A percentile compares a stretch with the other conserved stretches of the same genome.
These are phyloP conservation scores for Ceratonia siliqua DNA, from an alignment of 306 rosid species.

Conservation along the genomic window DNA sequence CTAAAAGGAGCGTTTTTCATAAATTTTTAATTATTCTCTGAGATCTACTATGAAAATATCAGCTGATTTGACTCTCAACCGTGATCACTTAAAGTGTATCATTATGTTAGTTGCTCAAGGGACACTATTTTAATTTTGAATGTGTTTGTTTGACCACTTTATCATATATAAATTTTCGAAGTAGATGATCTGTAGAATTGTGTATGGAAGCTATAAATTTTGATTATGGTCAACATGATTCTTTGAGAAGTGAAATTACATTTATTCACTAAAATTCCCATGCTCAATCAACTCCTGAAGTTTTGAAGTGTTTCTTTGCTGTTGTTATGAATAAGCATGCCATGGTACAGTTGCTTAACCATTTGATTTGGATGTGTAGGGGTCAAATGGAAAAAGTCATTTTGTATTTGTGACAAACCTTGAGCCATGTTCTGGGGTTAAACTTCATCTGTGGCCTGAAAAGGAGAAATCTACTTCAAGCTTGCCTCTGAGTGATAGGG, in stretches of 20 bases:
- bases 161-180: no score
- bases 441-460: conserved; percentile 95
- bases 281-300: conserved; percentile 7
- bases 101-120: no score
- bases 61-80: conserved; percentile 8
- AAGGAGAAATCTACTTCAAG: conserved; percentile 65
- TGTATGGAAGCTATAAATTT: conserved; percentile 6
- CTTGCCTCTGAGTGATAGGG: conserved; percentile 60
- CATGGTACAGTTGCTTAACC: conserved; percentile 27
- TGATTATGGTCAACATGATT: background rate
- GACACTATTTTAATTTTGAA: no score
- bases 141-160: no score
- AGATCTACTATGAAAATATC: conserved; percentile 18
- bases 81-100: conserved; percentile 1
- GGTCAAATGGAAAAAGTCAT: conserved; percentile 82
- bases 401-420: conserved; percentile 93
- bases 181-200: conserved; percentile 12
- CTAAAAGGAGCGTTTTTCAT: background rate
- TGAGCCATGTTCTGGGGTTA: conserved; percentile 96
- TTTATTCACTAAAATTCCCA: conserved; percentile 8
- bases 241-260: conserved; percentile 2
- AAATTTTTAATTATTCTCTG: conserved; percentile 20
- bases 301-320: conserved; percentile 3
- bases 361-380: conserved; percentile 57
- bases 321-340: conserved; percentile 21